Percentiles rank a stretch among this genome's conserved stretches.
phyloP scores from a whole-genome alignment of 306 rosid genomes.

The Castanospermum australe region DNA sequence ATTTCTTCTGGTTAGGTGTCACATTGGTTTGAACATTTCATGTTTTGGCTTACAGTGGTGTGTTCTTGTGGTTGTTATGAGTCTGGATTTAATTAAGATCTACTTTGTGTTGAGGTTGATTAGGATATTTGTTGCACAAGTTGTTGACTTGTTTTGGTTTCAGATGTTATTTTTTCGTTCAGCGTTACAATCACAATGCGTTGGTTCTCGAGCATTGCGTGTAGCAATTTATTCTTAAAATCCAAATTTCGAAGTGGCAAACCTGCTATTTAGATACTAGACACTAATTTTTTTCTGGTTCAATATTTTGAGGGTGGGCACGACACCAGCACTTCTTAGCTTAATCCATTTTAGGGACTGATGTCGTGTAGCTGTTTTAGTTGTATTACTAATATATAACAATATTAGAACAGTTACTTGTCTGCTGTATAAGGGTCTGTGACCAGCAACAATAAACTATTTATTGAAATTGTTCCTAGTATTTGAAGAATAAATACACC shows the following conservation, averaged over 20 bases:
- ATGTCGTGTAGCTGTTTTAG: slow-evolving; percentile 9
- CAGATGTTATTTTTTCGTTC: not conserved
- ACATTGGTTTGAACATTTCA: not conserved
- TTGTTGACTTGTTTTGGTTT: not conserved
- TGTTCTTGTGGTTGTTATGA: not conserved
- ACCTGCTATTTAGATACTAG: not conserved
- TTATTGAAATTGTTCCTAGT: not conserved
- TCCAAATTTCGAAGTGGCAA: not conserved
- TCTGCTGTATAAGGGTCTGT: not conserved
- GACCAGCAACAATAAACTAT: not conserved
- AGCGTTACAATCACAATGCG: not conserved
- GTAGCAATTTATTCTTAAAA: not conserved
- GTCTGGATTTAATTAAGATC: slow-evolving; percentile 31
- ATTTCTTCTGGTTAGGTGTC: not conserved
- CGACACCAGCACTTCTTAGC: not conserved
- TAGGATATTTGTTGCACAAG: not conserved
- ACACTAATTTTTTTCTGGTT: not conserved
- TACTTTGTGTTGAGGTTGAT: slow-evolving; percentile 1
- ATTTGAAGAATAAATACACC: not conserved
- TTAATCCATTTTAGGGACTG: not conserved
- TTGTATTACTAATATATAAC: not conserved
- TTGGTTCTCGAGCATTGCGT: not conserved
- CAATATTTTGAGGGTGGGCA: not conserved
- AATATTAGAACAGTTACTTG: not conserved
- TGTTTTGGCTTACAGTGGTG: not conserved